These are phyloP conservation scores for Lagenidium giganteum DNA, from an alignment of 352 stramenopile species.

Conservation along the genomic window DNA sequence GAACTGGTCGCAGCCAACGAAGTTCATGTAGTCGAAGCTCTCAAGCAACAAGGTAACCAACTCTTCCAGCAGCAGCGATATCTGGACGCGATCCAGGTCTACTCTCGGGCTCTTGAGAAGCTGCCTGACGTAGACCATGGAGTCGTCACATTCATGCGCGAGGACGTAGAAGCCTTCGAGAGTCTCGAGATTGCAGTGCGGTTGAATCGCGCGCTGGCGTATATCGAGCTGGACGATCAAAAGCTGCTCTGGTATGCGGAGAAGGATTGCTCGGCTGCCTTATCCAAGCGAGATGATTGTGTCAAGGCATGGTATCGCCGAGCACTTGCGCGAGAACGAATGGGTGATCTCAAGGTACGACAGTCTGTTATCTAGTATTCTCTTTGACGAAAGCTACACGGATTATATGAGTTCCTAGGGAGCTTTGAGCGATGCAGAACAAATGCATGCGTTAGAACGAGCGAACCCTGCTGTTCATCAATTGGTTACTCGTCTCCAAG, in stretches of 20 bases:
- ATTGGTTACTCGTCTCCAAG: conserved; percentile 11
- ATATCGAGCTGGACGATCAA: conserved; percentile 29
- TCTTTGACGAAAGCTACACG: not conserved
- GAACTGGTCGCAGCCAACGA: conserved; percentile 21
- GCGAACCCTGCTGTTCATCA: conserved; percentile 15
- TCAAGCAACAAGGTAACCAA: conserved; percentile 57
- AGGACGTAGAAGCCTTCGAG: conserved; percentile 11
- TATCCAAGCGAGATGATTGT: conserved; percentile 58
- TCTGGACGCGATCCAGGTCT: conserved; percentile 38
- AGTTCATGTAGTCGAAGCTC: conserved; percentile 21
- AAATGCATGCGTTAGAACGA: conserved; percentile 15
- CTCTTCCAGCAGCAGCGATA: conserved; percentile 44
- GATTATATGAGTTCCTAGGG: not conserved
- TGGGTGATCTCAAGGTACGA: conserved; percentile 54
- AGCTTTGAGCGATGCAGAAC: conserved; percentile 14
- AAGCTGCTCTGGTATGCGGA: conserved; percentile 29
- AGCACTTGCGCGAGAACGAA: conserved; percentile 60
- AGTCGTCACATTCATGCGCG: not conserved
- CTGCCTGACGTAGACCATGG: not conserved
- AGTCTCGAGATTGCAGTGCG: conserved; percentile 43
- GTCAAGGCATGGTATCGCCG: conserved; percentile 90
- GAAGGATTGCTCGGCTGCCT: conserved; percentile 64
- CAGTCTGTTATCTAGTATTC: not conserved
- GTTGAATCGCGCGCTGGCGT: conserved; percentile 60
- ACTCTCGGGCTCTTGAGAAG: conserved; percentile 22